These are phyloP conservation scores for Barnettozyma populi DNA, from an alignment of 805 yeast genomes.

Conservation along the genomic window DNA sequence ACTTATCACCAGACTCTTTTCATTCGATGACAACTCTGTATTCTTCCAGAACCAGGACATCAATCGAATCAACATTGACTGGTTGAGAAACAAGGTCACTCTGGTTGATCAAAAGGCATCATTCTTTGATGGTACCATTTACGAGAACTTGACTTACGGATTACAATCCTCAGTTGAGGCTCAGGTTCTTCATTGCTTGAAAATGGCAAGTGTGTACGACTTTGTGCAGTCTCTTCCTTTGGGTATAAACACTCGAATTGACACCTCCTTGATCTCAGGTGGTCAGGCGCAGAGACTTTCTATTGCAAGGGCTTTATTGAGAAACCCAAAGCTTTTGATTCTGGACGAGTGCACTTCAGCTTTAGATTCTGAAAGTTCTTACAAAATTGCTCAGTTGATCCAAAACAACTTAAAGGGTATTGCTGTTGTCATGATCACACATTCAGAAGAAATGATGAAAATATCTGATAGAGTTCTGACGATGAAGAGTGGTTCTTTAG, in stretches of 20 bases:
- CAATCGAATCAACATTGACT: slow-evolving; percentile 36
- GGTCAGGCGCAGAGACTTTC: slow-evolving; percentile 89
- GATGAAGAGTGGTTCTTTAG: slow-evolving; percentile 43
- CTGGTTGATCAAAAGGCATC: slow-evolving; percentile 73
- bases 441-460: slow-evolving; percentile 60
- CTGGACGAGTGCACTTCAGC: slow-evolving; percentile 92
- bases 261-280: slow-evolving; percentile 59
- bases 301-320: slow-evolving; percentile 72
- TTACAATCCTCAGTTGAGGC: slow-evolving; percentile 28
- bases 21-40: slow-evolving; percentile 34
- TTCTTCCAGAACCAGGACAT: slow-evolving; percentile 45
- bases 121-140: slow-evolving; percentile 68
- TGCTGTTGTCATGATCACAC: slow-evolving; percentile 64
- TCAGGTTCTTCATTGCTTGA: slow-evolving; percentile 36
- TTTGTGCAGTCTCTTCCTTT: slow-evolving; percentile 51
- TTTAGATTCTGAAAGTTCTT: slow-evolving; percentile 60
- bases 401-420: slow-evolving; percentile 34
- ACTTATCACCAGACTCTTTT: slow-evolving; percentile 51
- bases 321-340: slow-evolving; percentile 53
- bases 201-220: slow-evolving; percentile 44
- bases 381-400: slow-evolving; percentile 46
- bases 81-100: slow-evolving; percentile 49
- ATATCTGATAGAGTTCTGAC: slow-evolving; percentile 47
- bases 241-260: slow-evolving; percentile 56
- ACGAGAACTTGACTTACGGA: slow-evolving; percentile 69